A percentile compares a stretch with the other conserved stretches of the same genome.
phyloP scores from a whole-genome alignment of 78 protist genomes.

The Creolimax fragrantissima region DNA sequence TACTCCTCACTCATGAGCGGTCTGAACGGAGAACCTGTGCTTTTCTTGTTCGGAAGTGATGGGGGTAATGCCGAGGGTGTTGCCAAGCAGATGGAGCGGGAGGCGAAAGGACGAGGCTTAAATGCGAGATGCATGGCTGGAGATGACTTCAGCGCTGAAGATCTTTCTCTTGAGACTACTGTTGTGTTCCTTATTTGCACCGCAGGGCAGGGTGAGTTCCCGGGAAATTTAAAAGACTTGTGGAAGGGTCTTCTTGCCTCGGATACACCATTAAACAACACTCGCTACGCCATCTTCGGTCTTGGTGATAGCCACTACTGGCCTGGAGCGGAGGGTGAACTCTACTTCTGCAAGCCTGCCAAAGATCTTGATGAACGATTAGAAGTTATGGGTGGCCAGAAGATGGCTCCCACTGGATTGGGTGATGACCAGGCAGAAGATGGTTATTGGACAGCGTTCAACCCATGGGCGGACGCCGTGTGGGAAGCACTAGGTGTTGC shows the following conservation, averaged over 20 bases:
- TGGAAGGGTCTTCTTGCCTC: conserved; percentile 28
- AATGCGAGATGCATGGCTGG: neutral
- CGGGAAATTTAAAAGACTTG: conserved; percentile 34
- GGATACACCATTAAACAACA: neutral
- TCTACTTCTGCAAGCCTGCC: conserved; percentile 29
- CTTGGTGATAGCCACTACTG: conserved; percentile 54
- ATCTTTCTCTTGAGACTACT: neutral
- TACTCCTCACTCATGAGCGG: neutral
- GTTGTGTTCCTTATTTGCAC: conserved; percentile 41
- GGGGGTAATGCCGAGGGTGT: conserved; percentile 51
- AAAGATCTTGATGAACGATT: conserved; percentile 24
- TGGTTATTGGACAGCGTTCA: neutral
- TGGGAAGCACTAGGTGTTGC: neutral
- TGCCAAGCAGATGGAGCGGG: conserved; percentile 6
- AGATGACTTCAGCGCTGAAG: conserved; percentile 21
- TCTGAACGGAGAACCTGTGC: neutral
- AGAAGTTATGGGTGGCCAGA: conserved; percentile 12
- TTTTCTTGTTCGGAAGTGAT: conserved; percentile 45
- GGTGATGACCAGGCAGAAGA: conserved; percentile 44
- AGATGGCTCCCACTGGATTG: neutral
- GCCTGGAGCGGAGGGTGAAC: conserved; percentile 9
- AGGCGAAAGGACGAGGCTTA: neutral
- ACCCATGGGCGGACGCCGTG: conserved; percentile 16
- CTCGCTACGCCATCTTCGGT: conserved; percentile 36
- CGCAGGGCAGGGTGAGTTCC: conserved; percentile 58